Conservation (phyloP, 73 alveolate species). For the Paramecium sexaurelia region DNA sequence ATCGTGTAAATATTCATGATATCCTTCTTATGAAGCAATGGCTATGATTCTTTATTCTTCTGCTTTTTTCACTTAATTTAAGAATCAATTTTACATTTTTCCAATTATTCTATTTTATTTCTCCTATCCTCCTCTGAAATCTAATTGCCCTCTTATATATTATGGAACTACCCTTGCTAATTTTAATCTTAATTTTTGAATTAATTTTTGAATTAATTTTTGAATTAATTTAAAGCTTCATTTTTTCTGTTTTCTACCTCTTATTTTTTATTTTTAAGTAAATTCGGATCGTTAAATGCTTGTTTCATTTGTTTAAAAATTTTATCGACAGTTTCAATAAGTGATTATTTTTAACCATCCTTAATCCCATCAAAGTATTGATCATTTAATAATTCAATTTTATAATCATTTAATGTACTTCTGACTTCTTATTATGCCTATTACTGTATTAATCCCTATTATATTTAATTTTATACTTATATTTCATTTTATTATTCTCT, state of each 20-base stretch:
- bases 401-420: not conserved
- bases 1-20: constrained; percentile 3
- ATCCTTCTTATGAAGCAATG: not conserved
- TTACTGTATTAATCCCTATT: no score
- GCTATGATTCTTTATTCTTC: not conserved
- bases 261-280: not conserved
- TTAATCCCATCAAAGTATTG: not conserved
- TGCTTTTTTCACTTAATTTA: not conserved
- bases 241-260: not conserved
- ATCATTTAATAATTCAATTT: not conserved
- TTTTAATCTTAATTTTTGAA: no score
- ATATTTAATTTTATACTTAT: no score
- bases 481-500: no score
- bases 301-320: not conserved
- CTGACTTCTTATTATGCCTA: no score
- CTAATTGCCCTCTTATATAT: no score
- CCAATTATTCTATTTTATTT: not conserved
- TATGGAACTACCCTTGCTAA: no score
- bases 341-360: not conserved
- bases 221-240: not conserved
- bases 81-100: not conserved
- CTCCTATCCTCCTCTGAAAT: not conserved
- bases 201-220: no score
- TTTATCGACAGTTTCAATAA: no score
- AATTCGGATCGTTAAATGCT: not conserved